Evolutionary conservation across 805 yeast species (phyloP).

Genomic region (Candida germanica): DNA sequence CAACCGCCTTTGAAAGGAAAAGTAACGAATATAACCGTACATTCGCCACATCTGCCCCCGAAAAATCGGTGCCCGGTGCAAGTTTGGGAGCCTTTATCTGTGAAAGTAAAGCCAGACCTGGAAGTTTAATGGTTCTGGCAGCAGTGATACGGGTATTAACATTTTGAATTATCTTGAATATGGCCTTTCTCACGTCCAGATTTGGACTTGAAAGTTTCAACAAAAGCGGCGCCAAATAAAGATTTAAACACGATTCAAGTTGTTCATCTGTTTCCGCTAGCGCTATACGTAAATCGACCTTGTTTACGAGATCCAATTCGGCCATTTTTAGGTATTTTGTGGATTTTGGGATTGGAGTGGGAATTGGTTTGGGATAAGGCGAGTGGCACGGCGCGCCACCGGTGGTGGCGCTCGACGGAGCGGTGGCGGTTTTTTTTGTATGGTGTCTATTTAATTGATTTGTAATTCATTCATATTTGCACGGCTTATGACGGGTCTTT

Average conservation of each 20-base stretch:
- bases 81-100: slow-evolving; percentile 62
- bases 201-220: slow-evolving; percentile 75
- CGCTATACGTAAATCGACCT: slow-evolving; percentile 80
- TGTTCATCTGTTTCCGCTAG: slow-evolving; percentile 67
- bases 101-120: slow-evolving; percentile 55
- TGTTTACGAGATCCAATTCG: slow-evolving; percentile 63
- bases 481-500: no score
- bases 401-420: no score
- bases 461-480: no score
- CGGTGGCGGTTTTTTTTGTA: no score
- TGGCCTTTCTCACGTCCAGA: slow-evolving; percentile 60
- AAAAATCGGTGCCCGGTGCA: slow-evolving; percentile 35
- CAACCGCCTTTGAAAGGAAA: slow-evolving; percentile 66
- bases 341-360: neutral
- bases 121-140: slow-evolving; percentile 53
- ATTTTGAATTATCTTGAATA: slow-evolving; percentile 64
- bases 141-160: slow-evolving; percentile 64
- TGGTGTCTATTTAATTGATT: no score
- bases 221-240: slow-evolving; percentile 73
- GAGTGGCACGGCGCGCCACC: slow-evolving; percentile 9
- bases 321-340: no score
- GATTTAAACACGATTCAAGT: slow-evolving; percentile 55
- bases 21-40: slow-evolving; percentile 63
- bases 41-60: slow-evolving; percentile 20
- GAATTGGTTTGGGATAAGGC: neutral